Percentiles rank a stretch among this genome's conserved stretches.
Conservation (phyloP, 176 grass and related monocot genomes). For the Zoysia japonica region DNA sequence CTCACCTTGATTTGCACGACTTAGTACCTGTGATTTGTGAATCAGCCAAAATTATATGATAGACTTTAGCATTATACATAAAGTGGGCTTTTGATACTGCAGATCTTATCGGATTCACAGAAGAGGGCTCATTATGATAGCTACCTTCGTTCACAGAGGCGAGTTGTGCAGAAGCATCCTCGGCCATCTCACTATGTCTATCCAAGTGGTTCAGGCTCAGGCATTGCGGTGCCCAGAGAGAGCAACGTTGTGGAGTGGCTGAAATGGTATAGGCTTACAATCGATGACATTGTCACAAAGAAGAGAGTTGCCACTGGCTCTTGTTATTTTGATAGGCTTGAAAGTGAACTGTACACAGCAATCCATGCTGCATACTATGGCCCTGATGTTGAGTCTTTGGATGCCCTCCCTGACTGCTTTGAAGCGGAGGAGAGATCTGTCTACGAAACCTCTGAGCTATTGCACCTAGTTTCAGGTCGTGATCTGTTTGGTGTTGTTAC, state of each 20-base stretch:
- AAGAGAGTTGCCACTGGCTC: slow-evolving; percentile 67
- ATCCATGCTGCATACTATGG: slow-evolving; percentile 86
- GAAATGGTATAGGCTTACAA: slow-evolving; percentile 82
- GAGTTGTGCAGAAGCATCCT: slow-evolving; percentile 44
- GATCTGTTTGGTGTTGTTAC: slow-evolving; percentile 85
- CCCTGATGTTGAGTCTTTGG: slow-evolving; percentile 65
- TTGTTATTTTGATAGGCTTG: slow-evolving; percentile 78
- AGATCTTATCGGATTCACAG: slow-evolving; percentile 90
- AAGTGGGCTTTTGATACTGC: slow-evolving; percentile 9
- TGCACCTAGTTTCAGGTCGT: slow-evolving; percentile 93
- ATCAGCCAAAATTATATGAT: neutral
- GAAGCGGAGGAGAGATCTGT: slow-evolving; percentile 93
- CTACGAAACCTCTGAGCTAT: slow-evolving; percentile 73
- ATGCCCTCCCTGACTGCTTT: slow-evolving; percentile 87
- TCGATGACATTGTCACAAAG: slow-evolving; percentile 77
- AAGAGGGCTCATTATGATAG: slow-evolving; percentile 76
- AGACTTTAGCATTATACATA: too few relatives aligned
- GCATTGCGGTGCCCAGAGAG: slow-evolving; percentile 58
- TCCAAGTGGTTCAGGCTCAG: slow-evolving; percentile 48
- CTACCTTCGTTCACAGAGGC: slow-evolving; percentile 66
- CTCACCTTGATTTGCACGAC: neutral
- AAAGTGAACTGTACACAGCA: slow-evolving; percentile 82
- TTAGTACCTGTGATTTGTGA: neutral
- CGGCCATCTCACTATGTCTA: slow-evolving; percentile 52
- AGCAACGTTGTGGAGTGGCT: slow-evolving; percentile 93